Base-by-base conservation (phyloP, 2,329 filamentous ascomycete genomes). In the Nigrospora osmanthi region DNA sequence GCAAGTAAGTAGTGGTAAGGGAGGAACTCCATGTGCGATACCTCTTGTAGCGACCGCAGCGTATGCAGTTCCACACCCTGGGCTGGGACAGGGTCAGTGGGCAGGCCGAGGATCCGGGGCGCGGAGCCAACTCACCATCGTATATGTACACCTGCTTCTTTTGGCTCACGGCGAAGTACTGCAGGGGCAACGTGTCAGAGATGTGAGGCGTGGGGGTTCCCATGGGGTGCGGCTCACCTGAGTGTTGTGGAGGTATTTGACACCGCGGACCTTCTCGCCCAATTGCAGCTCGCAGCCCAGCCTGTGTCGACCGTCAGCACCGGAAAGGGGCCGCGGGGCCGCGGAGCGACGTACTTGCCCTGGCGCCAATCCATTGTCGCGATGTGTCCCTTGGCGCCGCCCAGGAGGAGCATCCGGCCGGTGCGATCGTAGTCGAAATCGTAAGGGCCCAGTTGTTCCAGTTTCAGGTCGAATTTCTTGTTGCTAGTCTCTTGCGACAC, bases 91-190 rank as follows among this genome's bases (percentile, higher is more conserved):
- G 11, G 37, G 14, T 28, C 35, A 44, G 17, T 38, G 19, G 17
- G 39, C 16, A 28, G 35, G 16, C 15, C 19, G n/a, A 41, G 23
- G 32, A 12, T 23, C 31, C 6, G 16, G 31, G 28, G 39, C 15
- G 11, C 15, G 15, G 9, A 28, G 23, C 7, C 16, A 11, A 34
- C 39, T 34, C 28, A 36, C 40, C 76, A 58, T 96, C 93, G 70
- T 98, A 98, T 52, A 98, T 96, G 69, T 95, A 98, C 52, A 93
- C 87, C 55, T 93, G 85, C 67, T 91, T 93, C 73, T 95, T 96
- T 68, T 98, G 91, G 38, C 93, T 89, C 12, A 95, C 89, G 0
- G 91, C 91, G 67, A 97, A 96, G 67, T 81, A 86, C 55, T 95
- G 89, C 63, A 10, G 9, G 23, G 9, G 23, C 23, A 28, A 6